Conservation (phyloP, 202 grass and related monocot species). For the Carex sylvatica region DNA sequence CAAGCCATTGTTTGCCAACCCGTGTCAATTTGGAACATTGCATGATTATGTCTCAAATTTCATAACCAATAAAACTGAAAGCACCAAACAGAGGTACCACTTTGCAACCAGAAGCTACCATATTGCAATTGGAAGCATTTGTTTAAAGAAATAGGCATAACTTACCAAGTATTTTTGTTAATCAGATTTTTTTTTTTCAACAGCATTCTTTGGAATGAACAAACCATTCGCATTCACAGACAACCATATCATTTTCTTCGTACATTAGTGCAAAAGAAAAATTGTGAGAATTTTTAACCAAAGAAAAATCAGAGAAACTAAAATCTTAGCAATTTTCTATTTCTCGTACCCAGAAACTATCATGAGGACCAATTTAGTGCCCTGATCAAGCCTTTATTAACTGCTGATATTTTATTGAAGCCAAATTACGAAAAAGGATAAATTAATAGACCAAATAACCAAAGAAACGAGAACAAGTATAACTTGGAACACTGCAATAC, state of each 20-base stretch:
- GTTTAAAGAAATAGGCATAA: not conserved
- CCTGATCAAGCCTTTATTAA: not conserved
- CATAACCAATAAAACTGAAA: not conserved
- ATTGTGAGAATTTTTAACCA: not conserved
- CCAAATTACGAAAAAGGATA: not conserved
- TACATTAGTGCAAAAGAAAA: constrained; percentile 29
- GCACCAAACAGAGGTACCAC: not conserved
- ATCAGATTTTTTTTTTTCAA: constrained; percentile 47
- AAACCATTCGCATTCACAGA: constrained; percentile 75
- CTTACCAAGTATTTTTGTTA: constrained; percentile 63
- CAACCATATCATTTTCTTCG: constrained; percentile 77
- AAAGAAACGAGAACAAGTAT: not conserved
- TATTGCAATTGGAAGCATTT: not conserved
- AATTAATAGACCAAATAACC: not conserved
- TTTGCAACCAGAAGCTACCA: not conserved
- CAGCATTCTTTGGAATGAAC: constrained; percentile 41
- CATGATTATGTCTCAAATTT: not conserved
- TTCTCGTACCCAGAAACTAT: not conserved
- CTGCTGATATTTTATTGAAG: not conserved
- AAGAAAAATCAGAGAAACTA: not conserved
- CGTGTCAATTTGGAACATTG: not conserved
- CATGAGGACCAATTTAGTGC: not conserved
- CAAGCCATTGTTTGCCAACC: not conserved
- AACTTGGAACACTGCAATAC: not conserved
- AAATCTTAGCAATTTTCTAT: not conserved